A percentile compares a stretch with the other conserved stretches of the same genome.
These are phyloP conservation scores for Cryptococcus sp. DNA, from an alignment of 1,284 basidiomycete species.

Conservation along the genomic window DNA sequence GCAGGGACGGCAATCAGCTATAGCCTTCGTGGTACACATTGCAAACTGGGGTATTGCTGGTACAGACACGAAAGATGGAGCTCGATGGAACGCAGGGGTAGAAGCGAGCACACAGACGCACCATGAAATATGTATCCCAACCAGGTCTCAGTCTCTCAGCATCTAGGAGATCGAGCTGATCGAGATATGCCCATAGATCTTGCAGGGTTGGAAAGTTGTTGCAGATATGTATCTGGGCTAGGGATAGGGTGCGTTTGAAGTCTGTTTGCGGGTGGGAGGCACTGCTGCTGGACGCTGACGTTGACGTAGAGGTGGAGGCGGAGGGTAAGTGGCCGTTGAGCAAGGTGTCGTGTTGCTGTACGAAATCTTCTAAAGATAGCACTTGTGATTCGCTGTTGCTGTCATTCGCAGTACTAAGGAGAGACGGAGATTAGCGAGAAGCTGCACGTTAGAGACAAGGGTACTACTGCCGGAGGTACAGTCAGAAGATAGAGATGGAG, in stretches of 20 bases:
- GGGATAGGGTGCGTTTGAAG: conserved; percentile 43
- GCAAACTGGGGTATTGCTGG: too few species aligned
- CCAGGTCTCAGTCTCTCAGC: conserved; percentile 74
- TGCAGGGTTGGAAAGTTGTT: conserved; percentile 67
- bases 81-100: neutral
- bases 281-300: conserved; percentile 14
- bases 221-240: conserved; percentile 63
- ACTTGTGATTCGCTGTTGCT: neutral
- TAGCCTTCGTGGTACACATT: too few species aligned
- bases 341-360: conserved; percentile 64
- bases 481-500: too few species aligned
- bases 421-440: too few species aligned
- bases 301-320: conserved; percentile 18
- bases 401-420: too few species aligned
- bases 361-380: conserved; percentile 67
- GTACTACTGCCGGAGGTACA: too few species aligned
- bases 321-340: conserved; percentile 43
- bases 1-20: too few species aligned
- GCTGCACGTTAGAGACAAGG: too few species aligned
- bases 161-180: conserved; percentile 68
- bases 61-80: neutral
- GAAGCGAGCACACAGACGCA: conserved; percentile 42
- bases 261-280: conserved; percentile 27
- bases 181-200: conserved; percentile 66
- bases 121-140: conserved; percentile 98